Base-by-base conservation (phyloP, 192 early-diverging fungal genomes). In the Podochytrium sp. region DNA sequence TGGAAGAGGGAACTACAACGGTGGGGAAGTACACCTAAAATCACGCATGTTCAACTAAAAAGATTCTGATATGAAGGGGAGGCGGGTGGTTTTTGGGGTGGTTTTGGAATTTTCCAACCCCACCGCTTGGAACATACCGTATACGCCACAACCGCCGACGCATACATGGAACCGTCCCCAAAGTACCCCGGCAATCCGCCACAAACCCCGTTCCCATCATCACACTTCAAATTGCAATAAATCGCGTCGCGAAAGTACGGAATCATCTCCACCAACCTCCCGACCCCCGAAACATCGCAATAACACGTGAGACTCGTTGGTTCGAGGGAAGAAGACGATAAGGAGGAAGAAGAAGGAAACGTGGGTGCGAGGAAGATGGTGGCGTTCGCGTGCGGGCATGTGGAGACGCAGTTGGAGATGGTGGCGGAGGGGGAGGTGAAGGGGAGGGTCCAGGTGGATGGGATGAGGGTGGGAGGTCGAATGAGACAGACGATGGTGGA, bases 111-210 rank as follows among this genome's bases (percentile, higher is more conserved):
- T 20, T 47, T 20, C n/a, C 10, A 0, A 47, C 10, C n/a, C 0
- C 0, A 16, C 0, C 10, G 12, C 0, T 57, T n/a, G 12, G 29
- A 61, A 65, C 53, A 30, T 30, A 71, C 69, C 41, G 69, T 59
- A 47, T 71, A 71, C 2, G 39, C 69, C 33, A 60, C 32, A 14
- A 71, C 69, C 12, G 69, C 38, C 3, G 38, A 71, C 16, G 5
- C 40, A 41, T 71, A 71, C 27, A 41, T 18, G 6, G 53, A 60
- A 5, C 69, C 69, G 60, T 71, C 57, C 25, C 35, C 53, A 56
- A 42, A 71, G 25, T 59, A 42, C 12, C 69, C 69, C 16, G 69
- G 69, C 57, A 47, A 42, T 20, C 69, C 69, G 14, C 69, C 69
- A 47, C 69, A 71, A 35, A 43, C 43, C 16, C 55, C 69, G n/a